Base-by-base conservation (phyloP, 768 basidiomycete species). In the Tricholoma matsutake region DNA sequence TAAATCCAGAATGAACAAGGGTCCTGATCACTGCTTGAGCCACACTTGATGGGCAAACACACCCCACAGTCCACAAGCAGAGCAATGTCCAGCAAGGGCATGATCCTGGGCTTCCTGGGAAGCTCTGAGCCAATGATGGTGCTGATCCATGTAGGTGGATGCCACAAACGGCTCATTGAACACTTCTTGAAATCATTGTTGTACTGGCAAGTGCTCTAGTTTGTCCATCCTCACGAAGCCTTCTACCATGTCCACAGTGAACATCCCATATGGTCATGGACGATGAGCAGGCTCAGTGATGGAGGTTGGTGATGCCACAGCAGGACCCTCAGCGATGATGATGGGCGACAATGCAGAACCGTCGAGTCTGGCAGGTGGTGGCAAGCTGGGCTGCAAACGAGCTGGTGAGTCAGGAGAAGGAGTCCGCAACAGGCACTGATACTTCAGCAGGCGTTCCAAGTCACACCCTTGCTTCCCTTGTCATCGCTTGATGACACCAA, bases 31-130 rank as follows among this genome's bases (percentile, higher is more conserved):
- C n/a, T n/a, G n/a, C n/a, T n/a, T n/a, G n/a, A n/a, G n/a, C n/a
- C n/a, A n/a, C n/a, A n/a, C n/a, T n/a, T n/a, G n/a, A n/a, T n/a
- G 10, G 1, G 45, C 45, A 25, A 47, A 47, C 22, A 22, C 16
- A 11, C 45, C 25, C 45, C 45, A 25, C 45, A 47, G 53, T 1
- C 61, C 61, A 18, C 65, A 69, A 2, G 61, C 63, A 1, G 67
- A 43, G 72, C 70, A 22, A 68, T 71, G 32, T 69, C 67, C 41
- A 72, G 69, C 45, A 71, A 73, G 57, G 70, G 68, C 56, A 60
- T 16, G n/a, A n/a, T n/a, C 61, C 45, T 14, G 68, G 70, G 53
- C 45, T 43, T 4, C 72, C 70, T 53, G 64, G 64, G 18, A 20
- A 25, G 2, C 43, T 54, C 4, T 47, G 1, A 32, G n/a, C 53